Evolutionary conservation across 2,329 filamentous ascomycete species (phyloP), one percentile per base, ranked within the genome.

Genomic region (Beauveria australis): DNA sequence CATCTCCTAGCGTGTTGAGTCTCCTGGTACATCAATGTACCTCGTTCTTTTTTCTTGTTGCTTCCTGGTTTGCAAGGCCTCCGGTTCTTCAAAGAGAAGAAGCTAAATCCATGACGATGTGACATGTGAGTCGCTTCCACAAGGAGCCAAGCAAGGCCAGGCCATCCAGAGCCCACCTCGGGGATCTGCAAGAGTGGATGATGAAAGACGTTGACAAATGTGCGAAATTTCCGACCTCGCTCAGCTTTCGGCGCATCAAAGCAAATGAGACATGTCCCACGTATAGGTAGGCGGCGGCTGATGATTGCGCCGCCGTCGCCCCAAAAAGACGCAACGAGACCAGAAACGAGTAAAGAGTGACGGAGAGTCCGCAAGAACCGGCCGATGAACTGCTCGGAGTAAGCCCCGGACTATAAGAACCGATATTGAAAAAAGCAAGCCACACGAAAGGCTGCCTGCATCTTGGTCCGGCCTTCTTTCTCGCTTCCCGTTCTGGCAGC

Each of bases 51-150:
- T 30, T 41, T 14, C 2, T 51, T 58, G 18, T n/a, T 24, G 16
- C 10, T 44, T 18, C 19, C 30, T 53, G 18, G 30, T 24, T 40
- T 26, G 30, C 22, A 12, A 24, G 16, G 24, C 7, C 14, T 28
- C 9, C 30, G 46, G 37, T 22, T 14, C 18, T 37, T 19, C 6
- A 52, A 24, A 52, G 19, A 51, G 33, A 12, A 22, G 19, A 57
- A 19, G 19, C 22, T 6, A 57, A 53, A 16, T 59, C 56, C 10
- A 59, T 59, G 56, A 59, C 56, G 56, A 26, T 6, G 37, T 59
- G 49, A 59, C 57, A 59, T 59, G 57, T 59, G 57, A 59, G 48
- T 40, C 57, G 49, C 57, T 59, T 10, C 49, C 57, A 53, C 19
- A 59, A 53, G 19, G 41, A 59, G 57, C 48, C 44, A 46, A 22